Conservation (phyloP, 2,329 filamentous ascomycete genomes). For the Trichophyton equinum region DNA sequence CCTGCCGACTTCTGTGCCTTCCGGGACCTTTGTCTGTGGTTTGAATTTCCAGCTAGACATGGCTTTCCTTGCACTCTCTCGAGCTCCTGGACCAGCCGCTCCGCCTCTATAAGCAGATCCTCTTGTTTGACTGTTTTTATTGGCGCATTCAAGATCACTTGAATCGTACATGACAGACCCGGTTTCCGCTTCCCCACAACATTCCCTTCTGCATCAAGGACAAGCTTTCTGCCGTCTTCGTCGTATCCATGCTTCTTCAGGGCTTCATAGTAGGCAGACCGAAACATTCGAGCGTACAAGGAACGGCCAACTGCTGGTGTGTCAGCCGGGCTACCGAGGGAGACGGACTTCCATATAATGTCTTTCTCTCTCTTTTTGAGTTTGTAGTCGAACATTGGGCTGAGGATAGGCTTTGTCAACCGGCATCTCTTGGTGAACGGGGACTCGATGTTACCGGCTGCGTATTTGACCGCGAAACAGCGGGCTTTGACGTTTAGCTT, state of each 20-base stretch:
- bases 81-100: neutral
- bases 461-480: neutral
- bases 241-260: constrained; percentile 37
- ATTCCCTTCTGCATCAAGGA: neutral
- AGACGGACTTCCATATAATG: constrained; percentile 39
- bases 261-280: constrained; percentile 34
- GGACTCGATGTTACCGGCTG: constrained; percentile 8
- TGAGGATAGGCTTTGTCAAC: constrained; percentile 13
- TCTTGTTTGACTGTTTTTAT: neutral
- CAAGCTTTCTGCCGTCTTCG: constrained; percentile 18
- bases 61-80: neutral
- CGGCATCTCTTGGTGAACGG: constrained; percentile 17
- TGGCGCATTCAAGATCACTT: neutral
- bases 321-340: constrained; percentile 17
- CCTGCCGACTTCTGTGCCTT: neutral
- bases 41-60: neutral
- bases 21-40: neutral
- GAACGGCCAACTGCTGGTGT: constrained; percentile 38
- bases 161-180: neutral
- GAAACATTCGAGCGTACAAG: constrained; percentile 32
- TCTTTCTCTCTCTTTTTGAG: constrained; percentile 28
- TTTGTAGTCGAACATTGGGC: constrained; percentile 26
- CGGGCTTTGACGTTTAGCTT: neutral
- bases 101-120: neutral
- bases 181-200: neutral